Percentiles rank a stretch among this genome's conserved stretches.
Evolutionary conservation across 1,139 yeast genomes (phyloP).

Genomic region (Kodamaea sp.): DNA sequence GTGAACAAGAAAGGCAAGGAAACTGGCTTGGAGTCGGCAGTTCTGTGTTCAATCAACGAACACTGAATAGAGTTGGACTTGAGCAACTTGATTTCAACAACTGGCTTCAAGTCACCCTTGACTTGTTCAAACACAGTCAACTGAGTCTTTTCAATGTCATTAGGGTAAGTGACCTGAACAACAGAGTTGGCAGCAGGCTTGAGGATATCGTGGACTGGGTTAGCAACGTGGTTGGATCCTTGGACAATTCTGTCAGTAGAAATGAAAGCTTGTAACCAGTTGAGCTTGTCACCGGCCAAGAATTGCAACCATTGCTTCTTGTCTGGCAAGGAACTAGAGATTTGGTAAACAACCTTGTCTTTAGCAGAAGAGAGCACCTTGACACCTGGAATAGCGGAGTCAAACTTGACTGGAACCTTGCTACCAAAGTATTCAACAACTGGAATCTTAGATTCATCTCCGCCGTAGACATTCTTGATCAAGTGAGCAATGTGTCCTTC

Average conservation of each 20-base stretch:
- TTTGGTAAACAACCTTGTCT: conserved; percentile 45
- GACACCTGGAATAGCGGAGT: conserved; percentile 31
- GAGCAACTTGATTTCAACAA: conserved; percentile 61
- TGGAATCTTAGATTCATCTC: conserved; percentile 74
- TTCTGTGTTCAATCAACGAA: conserved; percentile 84
- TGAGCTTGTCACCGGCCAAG: conserved; percentile 75
- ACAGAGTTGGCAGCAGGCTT: conserved; percentile 67
- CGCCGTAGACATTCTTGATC: conserved; percentile 66
- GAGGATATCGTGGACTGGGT: conserved; percentile 78
- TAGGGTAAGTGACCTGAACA: conserved; percentile 61
- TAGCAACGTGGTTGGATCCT: conserved; percentile 74
- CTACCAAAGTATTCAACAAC: conserved; percentile 88
- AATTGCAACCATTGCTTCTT: conserved; percentile 70
- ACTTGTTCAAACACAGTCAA: conserved; percentile 69
- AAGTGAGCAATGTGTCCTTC: conserved; percentile 81
- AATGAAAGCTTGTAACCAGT: conserved; percentile 92
- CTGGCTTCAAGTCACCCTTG: conserved; percentile 70
- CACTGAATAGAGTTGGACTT: conserved; percentile 57
- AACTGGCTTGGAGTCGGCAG: conserved; percentile 73
- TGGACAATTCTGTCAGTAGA: conserved; percentile 81
- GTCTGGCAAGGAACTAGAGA: conserved; percentile 44
- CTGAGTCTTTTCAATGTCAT: conserved; percentile 54
- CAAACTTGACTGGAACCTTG: conserved; percentile 42
- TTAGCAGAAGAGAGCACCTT: conserved; percentile 32
- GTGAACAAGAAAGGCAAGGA: conserved; percentile 76